These are phyloP conservation scores for Ustilago vetiveriae DNA, from an alignment of 1,284 basidiomycete species.

Conservation along the genomic window DNA sequence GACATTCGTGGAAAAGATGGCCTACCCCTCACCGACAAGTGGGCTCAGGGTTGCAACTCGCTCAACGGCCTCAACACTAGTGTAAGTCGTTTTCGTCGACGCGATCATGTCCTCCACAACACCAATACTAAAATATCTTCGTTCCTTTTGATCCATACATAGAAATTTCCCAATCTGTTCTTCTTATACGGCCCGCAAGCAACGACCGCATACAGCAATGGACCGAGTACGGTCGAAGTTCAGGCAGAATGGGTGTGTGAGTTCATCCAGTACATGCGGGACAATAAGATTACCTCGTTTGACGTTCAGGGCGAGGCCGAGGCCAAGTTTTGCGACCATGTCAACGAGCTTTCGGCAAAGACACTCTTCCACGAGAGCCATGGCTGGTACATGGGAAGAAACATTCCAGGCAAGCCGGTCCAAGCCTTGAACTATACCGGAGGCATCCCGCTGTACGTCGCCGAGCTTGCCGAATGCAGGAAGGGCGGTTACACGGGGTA, in stretches of 20 bases:
- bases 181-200: slow-evolving; percentile 57
- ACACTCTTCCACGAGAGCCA: slow-evolving; percentile 52
- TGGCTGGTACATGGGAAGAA: slow-evolving; percentile 54
- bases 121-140: background rate
- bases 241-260: slow-evolving; percentile 50
- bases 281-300: slow-evolving; percentile 43
- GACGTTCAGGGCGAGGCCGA: slow-evolving; percentile 44
- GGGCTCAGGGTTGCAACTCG: slow-evolving; percentile 50
- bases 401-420: slow-evolving; percentile 44
- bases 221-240: slow-evolving; percentile 47
- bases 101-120: background rate
- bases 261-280: slow-evolving; percentile 43
- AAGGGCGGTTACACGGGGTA: slow-evolving; percentile 36
- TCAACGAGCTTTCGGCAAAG: slow-evolving; percentile 48
- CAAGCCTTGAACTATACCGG: slow-evolving; percentile 53
- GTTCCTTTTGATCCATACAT: background rate
- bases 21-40: slow-evolving; percentile 47
- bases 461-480: slow-evolving; percentile 40
- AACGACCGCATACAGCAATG: slow-evolving; percentile 46
- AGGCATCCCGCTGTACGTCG: slow-evolving; percentile 45
- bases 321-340: slow-evolving; percentile 44
- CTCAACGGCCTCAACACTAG: slow-evolving; percentile 49
- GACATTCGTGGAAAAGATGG: slow-evolving; percentile 50
- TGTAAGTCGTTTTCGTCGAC: slow-evolving; percentile 11
- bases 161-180: slow-evolving; percentile 57